Base-by-base conservation (phyloP, 169 alveolate species). In the Plasmodium coatneyi region DNA sequence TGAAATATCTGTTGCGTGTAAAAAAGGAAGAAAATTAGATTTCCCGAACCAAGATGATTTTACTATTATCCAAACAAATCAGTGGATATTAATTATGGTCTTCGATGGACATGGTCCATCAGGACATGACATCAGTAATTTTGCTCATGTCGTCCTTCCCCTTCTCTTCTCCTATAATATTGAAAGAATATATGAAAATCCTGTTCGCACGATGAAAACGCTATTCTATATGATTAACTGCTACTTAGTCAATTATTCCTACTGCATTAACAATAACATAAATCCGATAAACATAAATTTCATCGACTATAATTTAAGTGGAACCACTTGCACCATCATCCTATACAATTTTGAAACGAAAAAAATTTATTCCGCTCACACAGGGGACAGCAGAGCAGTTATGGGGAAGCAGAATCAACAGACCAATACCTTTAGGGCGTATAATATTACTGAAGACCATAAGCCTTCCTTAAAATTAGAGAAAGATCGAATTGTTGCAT, bases 41-140 rank as follows among this genome's bases (percentile, higher is more conserved):
- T 90, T 80, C 32, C 97, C 97, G 1, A 96, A 96, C 86, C 97
- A 96, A 78, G 98, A 96, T 92, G 97, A 96, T 84, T 96, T 93
- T 70, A 95, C 95, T 54, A 96, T 96, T 30, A 90, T 92, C 3
- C 92, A 95, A 56, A 95, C 97, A 19, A 96, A 96, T 41, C 91
- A 84, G 25, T 92, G 96, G 95, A 92, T 95, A 6, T 84, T 96
- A 84, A 95, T 89, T 82, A 97, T 96, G 82, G 97, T 96, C 14
- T 96, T 96, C 78, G 98, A 96, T 83, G 98, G 98, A n/a, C 98
- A 96, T 96, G 98, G 98, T 14, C 96, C 97, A 6, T 96, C 95
- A 90, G 98, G 98, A 39, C 98, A 96, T 90, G 96, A 96, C 43
- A 96, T 96, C 6, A 95, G 97, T 78, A 92, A 92, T 82, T 96